These are phyloP conservation scores for Carex kokanica DNA, from an alignment of 176 grass and related monocot species.

Conservation along the genomic window DNA sequence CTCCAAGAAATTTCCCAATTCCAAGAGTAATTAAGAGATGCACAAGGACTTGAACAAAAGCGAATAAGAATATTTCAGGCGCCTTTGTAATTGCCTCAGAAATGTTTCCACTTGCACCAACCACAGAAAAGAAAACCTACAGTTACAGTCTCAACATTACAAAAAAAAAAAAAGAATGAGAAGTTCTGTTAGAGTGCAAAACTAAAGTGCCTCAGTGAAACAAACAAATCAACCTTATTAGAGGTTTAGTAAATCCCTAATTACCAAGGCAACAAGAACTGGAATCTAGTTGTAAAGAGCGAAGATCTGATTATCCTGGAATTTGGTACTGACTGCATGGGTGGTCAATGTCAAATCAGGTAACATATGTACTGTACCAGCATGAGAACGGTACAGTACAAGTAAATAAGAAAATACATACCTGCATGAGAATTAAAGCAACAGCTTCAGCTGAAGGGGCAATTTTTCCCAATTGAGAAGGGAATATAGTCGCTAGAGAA, in stretches of 20 bases:
- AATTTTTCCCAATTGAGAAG: conserved; percentile 38
- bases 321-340: neutral
- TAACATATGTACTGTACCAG: neutral
- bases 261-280: neutral
- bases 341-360: neutral
- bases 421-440: conserved; percentile 92
- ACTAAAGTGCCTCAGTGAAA: neutral
- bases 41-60: conserved; percentile 59
- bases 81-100: conserved; percentile 68
- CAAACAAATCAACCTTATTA: neutral
- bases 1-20: conserved; percentile 32
- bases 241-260: neutral
- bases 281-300: neutral
- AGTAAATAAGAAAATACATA: conserved; percentile 19
- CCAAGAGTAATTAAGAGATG: conserved; percentile 66
- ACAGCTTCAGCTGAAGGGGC: conserved; percentile 68
- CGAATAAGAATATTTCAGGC: conserved; percentile 63
- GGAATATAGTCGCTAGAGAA: conserved; percentile 68
- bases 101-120: conserved; percentile 81
- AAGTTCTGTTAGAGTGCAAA: neutral
- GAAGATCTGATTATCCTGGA: neutral
- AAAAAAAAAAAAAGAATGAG: neutral
- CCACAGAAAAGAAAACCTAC: conserved; percentile 68
- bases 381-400: neutral
- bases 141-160: neutral